phyloP scores from a whole-genome alignment of 2,329 filamentous ascomycete species.

The Cladosporium austrohemisphaericum region DNA sequence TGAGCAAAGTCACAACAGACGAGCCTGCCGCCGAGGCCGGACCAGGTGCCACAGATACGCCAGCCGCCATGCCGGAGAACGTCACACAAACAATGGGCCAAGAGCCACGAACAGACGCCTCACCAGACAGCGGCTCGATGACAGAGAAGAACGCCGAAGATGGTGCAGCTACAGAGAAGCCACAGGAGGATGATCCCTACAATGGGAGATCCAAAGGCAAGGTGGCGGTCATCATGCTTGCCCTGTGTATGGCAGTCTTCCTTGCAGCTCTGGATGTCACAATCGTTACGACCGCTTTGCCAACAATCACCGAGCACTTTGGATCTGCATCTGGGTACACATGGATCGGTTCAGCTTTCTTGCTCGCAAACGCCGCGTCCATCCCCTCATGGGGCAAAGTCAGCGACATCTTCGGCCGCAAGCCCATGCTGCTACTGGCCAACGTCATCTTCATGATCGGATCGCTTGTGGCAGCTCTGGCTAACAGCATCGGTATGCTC shows the following conservation, averaged over 20 bases:
- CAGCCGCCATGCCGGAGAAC: constrained; percentile 19
- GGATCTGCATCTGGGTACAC: constrained; percentile 48
- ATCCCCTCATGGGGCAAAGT: constrained; percentile 61
- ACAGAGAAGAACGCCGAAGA: constrained; percentile 5
- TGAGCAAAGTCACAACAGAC: constrained; percentile 12
- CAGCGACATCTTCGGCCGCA: constrained; percentile 65
- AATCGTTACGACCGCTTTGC: constrained; percentile 60
- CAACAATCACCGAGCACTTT: constrained; percentile 56
- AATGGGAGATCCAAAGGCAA: constrained; percentile 33
- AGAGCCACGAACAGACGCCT: constrained; percentile 17
- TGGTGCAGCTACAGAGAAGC: constrained; percentile 17
- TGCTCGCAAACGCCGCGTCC: constrained; percentile 47
- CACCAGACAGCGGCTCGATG: constrained; percentile 12
- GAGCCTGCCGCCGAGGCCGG: constrained; percentile 21
- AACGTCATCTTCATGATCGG: constrained; percentile 61
- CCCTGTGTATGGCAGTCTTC: constrained; percentile 52
- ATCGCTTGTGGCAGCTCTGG: constrained; percentile 57
- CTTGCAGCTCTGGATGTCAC: constrained; percentile 61
- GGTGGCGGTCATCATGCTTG: constrained; percentile 49
- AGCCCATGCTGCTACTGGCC: constrained; percentile 57
- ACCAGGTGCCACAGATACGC: constrained; percentile 19
- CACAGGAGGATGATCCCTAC: constrained; percentile 15
- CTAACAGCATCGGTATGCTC: constrained; percentile 59
- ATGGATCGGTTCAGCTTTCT: constrained; percentile 53
- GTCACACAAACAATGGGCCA: constrained; percentile 19